Conservation (phyloP, 2,329 filamentous ascomycete species). For the Penicillium sp. region DNA sequence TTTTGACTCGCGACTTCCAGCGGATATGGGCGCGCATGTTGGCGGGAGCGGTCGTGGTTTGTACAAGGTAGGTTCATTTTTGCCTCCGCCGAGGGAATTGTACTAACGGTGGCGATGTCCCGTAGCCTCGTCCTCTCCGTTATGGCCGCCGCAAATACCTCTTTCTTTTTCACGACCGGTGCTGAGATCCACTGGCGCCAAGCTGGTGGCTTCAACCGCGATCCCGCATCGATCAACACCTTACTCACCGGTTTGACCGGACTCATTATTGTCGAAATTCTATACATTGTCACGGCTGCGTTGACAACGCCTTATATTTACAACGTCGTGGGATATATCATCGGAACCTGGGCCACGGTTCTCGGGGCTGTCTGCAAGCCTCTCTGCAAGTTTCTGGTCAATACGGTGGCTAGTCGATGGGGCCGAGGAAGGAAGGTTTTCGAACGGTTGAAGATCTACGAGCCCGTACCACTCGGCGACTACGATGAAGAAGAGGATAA, state of each 20-base stretch:
- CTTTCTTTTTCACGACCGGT: slow-evolving; percentile 35
- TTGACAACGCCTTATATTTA: slow-evolving; percentile 28
- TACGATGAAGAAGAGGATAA: slow-evolving; percentile 19
- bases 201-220: slow-evolving; percentile 31
- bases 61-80: slow-evolving; percentile 7
- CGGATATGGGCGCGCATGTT: slow-evolving; percentile 4
- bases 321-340: slow-evolving; percentile 24
- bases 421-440: slow-evolving; percentile 5
- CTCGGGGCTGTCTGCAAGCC: slow-evolving; percentile 6
- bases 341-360: slow-evolving; percentile 16
- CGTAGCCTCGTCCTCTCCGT: slow-evolving; percentile 30
- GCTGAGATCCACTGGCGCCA: slow-evolving; percentile 40
- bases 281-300: slow-evolving; percentile 26
- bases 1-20: slow-evolving; percentile 9
- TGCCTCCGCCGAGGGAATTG: neutral
- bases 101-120: neutral
- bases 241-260: slow-evolving; percentile 34
- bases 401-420: slow-evolving; percentile 1
- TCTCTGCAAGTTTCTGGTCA: neutral
- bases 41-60: slow-evolving; percentile 3
- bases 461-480: slow-evolving; percentile 13
- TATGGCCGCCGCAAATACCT: slow-evolving; percentile 35
- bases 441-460: slow-evolving; percentile 13
- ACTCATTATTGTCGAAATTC: slow-evolving; percentile 31
- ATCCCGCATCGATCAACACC: slow-evolving; percentile 34